These are phyloP conservation scores for Leishmania martiniquensis DNA, from an alignment of 208 protist species.

Conservation along the genomic window DNA sequence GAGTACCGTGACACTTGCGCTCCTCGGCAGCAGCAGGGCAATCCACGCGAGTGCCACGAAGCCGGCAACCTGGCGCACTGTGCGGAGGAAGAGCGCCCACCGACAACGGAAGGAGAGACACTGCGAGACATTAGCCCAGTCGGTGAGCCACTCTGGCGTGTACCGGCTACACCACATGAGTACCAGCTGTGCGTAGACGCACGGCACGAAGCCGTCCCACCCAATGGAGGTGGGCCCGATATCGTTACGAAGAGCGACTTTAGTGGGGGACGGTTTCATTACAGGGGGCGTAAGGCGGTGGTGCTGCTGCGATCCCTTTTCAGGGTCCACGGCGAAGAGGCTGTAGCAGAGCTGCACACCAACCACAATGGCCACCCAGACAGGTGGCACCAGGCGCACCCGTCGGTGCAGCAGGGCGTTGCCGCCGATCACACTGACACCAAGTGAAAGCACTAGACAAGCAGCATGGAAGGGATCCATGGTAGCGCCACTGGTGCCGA, in stretches of 20 bases:
- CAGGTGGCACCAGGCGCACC: slow-evolving; percentile 18
- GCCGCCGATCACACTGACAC: slow-evolving; percentile 24
- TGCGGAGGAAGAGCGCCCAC: slow-evolving; percentile 16
- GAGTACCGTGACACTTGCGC: slow-evolving; percentile 23
- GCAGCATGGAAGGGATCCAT: slow-evolving; percentile 21
- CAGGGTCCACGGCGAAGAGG: neutral
- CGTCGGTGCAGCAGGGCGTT: slow-evolving; percentile 31
- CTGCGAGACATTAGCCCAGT: slow-evolving; percentile 21
- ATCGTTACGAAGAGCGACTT: neutral
- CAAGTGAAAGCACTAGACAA: slow-evolving; percentile 26
- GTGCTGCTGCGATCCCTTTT: neutral
- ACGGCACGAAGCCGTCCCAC: slow-evolving; percentile 16
- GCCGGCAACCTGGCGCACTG: slow-evolving; percentile 14
- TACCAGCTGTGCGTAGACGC: slow-evolving; percentile 27
- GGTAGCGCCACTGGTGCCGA: slow-evolving; percentile 23
- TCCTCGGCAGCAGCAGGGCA: slow-evolving; percentile 24
- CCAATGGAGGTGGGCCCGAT: neutral
- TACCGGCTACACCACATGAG: slow-evolving; percentile 35
- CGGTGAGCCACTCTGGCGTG: slow-evolving; percentile 8
- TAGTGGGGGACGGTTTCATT: neutral
- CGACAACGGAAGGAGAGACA: slow-evolving; percentile 31
- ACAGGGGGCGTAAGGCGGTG: neutral
- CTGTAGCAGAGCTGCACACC: slow-evolving; percentile 24
- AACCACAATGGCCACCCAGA: slow-evolving; percentile 24
- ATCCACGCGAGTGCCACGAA: slow-evolving; percentile 29